These are phyloP conservation scores for Leccinum griseonigrum DNA, from an alignment of 1,284 basidiomycete genomes.

Conservation along the genomic window DNA sequence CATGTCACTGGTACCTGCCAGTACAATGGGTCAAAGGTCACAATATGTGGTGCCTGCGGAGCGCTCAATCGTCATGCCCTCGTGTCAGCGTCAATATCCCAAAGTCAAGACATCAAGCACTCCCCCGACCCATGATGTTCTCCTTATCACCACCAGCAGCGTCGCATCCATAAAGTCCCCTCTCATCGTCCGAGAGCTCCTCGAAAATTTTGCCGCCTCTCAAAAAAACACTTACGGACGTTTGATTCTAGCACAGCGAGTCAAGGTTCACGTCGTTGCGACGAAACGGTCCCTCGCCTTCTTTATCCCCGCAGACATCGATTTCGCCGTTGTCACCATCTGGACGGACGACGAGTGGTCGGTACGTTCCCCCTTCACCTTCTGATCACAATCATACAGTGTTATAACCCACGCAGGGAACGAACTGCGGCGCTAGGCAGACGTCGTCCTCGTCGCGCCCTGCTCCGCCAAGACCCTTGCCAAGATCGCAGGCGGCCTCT, in stretches of 20 bases:
- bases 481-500: conserved; percentile 86
- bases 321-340: conserved; percentile 56
- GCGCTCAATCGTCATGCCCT: neutral
- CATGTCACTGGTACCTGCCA: no score
- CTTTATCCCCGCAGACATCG: conserved; percentile 59
- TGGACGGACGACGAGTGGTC: conserved; percentile 94
- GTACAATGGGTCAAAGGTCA: no score
- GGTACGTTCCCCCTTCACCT: conserved; percentile 9
- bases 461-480: conserved; percentile 95
- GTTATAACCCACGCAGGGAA: conserved; percentile 35
- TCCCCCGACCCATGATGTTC: conserved; percentile 54
- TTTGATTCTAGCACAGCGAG: conserved; percentile 55
- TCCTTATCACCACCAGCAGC: conserved; percentile 88
- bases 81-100: neutral
- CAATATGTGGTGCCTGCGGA: neutral
- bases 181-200: conserved; percentile 78
- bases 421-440: conserved; percentile 95
- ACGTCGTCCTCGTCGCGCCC: conserved; percentile 91
- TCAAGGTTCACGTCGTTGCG: conserved; percentile 83
- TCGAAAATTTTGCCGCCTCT: conserved; percentile 50
- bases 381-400: neutral
- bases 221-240: neutral
- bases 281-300: conserved; percentile 81
- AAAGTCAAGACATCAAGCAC: conserved; percentile 43
- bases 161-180: conserved; percentile 95